Evolutionary conservation across 129 eudicot genomes (phyloP).

Genomic region (carrot (Daucus carota)): DH1_v3.0 NC_030381.2:52722501-52723000

Average conservation of each 20-base stretch:
- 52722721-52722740: conserved; percentile 67
- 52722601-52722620: conserved; percentile 86
- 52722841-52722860: conserved; percentile 8
- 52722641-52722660: conserved; percentile 86
- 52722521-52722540: conserved; percentile 90
- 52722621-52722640: conserved; percentile 90
- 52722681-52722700: conserved; percentile 86
- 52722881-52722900: conserved; percentile 20
- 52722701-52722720: conserved; percentile 88
- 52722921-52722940: conserved; percentile 44
- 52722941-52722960: conserved; percentile 36
- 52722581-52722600: conserved; percentile 94
- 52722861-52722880: neutral
- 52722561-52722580: conserved; percentile 87
- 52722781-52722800: conserved; percentile 86
- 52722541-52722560: conserved; percentile 84
- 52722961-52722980: conserved; percentile 29
- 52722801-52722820: conserved; percentile 61
- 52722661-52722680: conserved; percentile 67
- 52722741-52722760: conserved; percentile 84
- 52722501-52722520: conserved; percentile 93
- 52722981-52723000: conserved; percentile 32
- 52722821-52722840: neutral
- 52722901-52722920: conserved; percentile 23
- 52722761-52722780: conserved; percentile 98